Conservation (phyloP, 2,329 filamentous ascomycete genomes). For the Ophiostoma sp. region DNA sequence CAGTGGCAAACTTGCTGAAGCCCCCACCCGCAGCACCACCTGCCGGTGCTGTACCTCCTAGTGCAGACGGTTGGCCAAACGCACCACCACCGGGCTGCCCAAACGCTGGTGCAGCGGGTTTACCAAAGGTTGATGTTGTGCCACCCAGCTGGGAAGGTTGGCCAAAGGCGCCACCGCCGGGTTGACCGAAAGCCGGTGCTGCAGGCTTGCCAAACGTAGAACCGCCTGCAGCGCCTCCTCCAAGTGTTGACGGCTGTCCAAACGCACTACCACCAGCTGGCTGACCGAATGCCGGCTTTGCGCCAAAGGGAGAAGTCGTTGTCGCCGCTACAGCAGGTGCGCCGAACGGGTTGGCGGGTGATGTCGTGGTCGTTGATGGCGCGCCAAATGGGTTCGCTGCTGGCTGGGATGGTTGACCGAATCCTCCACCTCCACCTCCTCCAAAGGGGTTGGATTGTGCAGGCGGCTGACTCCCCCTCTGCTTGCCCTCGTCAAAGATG, state of each 20-base stretch:
- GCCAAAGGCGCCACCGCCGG: conserved; percentile 40
- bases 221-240: background rate
- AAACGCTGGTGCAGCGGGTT: background rate
- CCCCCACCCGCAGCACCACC: conserved; percentile 19
- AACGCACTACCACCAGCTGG: conserved; percentile 41
- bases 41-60: conserved; percentile 24
- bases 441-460: conserved; percentile 3
- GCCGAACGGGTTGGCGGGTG: background rate
- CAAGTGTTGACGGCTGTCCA: conserved; percentile 38
- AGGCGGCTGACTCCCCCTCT: conserved; percentile 19
- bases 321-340: background rate
- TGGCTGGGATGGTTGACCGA: conserved; percentile 38
- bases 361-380: background rate
- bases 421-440: conserved; percentile 20
- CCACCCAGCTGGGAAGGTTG: conserved; percentile 39
- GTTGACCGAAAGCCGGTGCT: conserved; percentile 36
- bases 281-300: conserved; percentile 36
- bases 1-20: conserved; percentile 36
- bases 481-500: conserved; percentile 46
- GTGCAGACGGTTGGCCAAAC: conserved; percentile 32
- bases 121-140: background rate
- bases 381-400: background rate
- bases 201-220: background rate
- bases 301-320: conserved; percentile 26
- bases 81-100: conserved; percentile 34